These are phyloP conservation scores for Marasmius fiardii DNA, from an alignment of 1,284 basidiomycete genomes.

Conservation along the genomic window DNA sequence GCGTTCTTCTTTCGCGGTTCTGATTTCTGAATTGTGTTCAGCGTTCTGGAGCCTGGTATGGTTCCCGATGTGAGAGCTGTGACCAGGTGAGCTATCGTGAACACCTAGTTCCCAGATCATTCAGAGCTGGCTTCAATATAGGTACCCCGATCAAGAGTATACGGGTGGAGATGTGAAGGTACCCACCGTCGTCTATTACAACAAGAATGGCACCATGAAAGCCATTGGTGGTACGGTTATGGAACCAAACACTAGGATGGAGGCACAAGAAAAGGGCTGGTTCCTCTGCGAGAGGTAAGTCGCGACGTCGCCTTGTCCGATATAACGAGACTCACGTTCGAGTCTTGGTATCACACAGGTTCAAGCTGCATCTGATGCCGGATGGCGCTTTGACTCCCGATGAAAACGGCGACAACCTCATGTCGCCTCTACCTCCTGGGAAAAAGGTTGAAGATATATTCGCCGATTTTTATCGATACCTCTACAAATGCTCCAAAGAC, in stretches of 20 bases:
- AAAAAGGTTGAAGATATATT: constrained; percentile 35
- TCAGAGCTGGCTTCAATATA: not conserved
- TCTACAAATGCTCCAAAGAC: constrained; percentile 29
- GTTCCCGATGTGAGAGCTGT: constrained; percentile 36
- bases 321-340: not conserved
- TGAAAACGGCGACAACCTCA: constrained; percentile 18
- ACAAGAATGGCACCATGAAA: constrained; percentile 27
- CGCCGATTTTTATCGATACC: constrained; percentile 39
- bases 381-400: constrained; percentile 19
- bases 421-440: constrained; percentile 32
- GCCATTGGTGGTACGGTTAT: constrained; percentile 39
- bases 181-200: constrained; percentile 42
- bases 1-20: not conserved
- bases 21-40: not conserved
- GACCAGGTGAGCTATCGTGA: constrained; percentile 26
- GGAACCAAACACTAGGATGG: constrained; percentile 26
- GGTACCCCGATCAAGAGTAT: constrained; percentile 31
- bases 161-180: constrained; percentile 39
- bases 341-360: constrained; percentile 26
- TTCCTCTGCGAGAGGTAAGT: constrained; percentile 34
- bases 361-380: constrained; percentile 43
- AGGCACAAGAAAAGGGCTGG: constrained; percentile 31
- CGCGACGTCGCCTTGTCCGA: not conserved
- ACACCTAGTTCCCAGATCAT: not conserved
- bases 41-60: constrained; percentile 31